phyloP scores from a whole-genome alignment of 345 rosid species.

The Pseudoturritis turrita region DNA sequence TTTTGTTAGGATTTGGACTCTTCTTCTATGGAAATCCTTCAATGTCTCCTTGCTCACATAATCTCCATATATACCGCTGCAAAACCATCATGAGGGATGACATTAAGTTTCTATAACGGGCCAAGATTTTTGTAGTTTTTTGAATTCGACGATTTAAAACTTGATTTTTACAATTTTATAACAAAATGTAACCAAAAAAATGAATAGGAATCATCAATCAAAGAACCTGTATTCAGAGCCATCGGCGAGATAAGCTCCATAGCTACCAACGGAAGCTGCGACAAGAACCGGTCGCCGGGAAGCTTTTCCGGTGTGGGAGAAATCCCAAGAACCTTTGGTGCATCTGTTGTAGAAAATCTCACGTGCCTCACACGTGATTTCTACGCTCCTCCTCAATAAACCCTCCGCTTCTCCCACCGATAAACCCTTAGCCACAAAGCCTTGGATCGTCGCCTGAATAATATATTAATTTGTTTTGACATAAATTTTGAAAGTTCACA shows the following conservation, averaged over 20 bases:
- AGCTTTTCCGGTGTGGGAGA: slow-evolving; percentile 25
- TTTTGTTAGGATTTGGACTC: slow-evolving; percentile 61
- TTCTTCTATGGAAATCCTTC: slow-evolving; percentile 85
- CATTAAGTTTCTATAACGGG: not conserved
- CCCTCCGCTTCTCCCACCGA: slow-evolving; percentile 62
- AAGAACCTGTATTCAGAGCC: slow-evolving; percentile 85
- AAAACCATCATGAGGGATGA: not conserved
- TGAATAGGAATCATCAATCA: not conserved
- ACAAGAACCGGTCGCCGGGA: slow-evolving; percentile 55
- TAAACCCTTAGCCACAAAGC: slow-evolving; percentile 74
- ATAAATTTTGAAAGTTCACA: not conserved
- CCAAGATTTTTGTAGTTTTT: not conserved
- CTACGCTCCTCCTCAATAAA: slow-evolving; percentile 66
- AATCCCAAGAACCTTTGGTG: slow-evolving; percentile 53
- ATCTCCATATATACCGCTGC: slow-evolving; percentile 72
- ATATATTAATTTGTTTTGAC: not conserved
- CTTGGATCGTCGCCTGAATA: slow-evolving; percentile 78
- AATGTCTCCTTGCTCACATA: slow-evolving; percentile 49
- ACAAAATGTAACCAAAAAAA: not conserved
- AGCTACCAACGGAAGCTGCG: slow-evolving; percentile 94
- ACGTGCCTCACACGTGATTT: slow-evolving; percentile 82
- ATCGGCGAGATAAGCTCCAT: slow-evolving; percentile 92
- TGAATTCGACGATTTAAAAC: not conserved
- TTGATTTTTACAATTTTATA: not conserved
- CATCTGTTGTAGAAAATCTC: slow-evolving; percentile 55